Base-by-base conservation (phyloP, 2,329 filamentous ascomycete genomes). In the Cyphellophora europaea region DNA sequence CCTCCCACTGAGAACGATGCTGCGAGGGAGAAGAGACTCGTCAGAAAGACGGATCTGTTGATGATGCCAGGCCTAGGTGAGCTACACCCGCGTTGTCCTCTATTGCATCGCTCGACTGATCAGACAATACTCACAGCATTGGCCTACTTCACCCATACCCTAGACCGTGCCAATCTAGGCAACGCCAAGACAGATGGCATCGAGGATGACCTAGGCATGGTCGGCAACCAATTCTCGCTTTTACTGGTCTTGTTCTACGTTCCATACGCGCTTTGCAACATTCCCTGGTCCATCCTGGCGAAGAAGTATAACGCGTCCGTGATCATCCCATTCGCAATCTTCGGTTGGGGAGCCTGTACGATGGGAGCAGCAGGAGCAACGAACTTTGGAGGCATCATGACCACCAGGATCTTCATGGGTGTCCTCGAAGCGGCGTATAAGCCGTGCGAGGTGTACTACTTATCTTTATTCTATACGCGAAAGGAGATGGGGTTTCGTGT, bases 241-340 rank as follows among this genome's bases (percentile, higher is more conserved):
- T 69, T 84, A 31, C 57, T 85, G 21, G 71, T 68, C 33, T 76
- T 87, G 44, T 87, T 87, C 63, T 87, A 82, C 56, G 66, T 86
- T 5, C 81, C 81, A 0, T 85, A 81, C 52, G 79, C 84, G 19
- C 52, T 86, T 3, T 35, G 79, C 78, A 2, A 78, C 77, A 0
- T 73, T 77, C 2, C 56, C 83, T 25, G 67, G 64, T n/a, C n/a
- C 10, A 78, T 86, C 59, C 51, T 81, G 4, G 79, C 78, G 35
- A 85, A 82, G 60, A 77, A 72, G 41, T 80, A 69, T 49, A 77
- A 78, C 0, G 74, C 79, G 0, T 67, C 72, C 36, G 63, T 69
- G n/a, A 74, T 80, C 6, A 59, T 86, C 5, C 77, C 79, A 0
- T 54, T 76, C 32, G 70, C 82, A 56, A 84, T 85, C 79, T 68